phyloP scores from a whole-genome alignment of 371 early-diverging fungal genomes.

The Syncephalastrum sp. region DNA sequence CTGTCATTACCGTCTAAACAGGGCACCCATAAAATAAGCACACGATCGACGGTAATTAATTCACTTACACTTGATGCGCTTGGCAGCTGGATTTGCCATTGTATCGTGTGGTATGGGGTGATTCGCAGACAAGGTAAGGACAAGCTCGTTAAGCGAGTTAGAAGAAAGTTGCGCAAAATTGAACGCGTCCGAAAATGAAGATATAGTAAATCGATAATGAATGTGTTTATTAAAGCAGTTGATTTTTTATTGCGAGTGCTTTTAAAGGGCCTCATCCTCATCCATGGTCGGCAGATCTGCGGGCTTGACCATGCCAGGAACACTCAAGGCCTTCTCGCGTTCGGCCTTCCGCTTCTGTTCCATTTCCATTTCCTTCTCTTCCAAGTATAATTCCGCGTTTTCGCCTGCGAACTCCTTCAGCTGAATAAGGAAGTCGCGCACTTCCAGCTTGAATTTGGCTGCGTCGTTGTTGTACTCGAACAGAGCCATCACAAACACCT shows the following conservation, averaged over 20 bases:
- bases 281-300: conserved; percentile 77
- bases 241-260: background rate
- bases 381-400: conserved; percentile 85
- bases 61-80: no score
- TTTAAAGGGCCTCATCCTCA: conserved; percentile 57
- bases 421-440: conserved; percentile 97
- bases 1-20: no score
- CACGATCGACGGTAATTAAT: no score
- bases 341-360: conserved; percentile 78
- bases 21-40: no score
- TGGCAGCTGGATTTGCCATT: no score
- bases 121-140: no score
- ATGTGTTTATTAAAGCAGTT: conserved; percentile 3
- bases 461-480: conserved; percentile 77
- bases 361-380: conserved; percentile 91
- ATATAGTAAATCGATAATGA: background rate
- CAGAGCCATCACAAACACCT: conserved; percentile 85
- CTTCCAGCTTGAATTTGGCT: conserved; percentile 83
- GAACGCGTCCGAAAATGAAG: no score
- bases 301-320: conserved; percentile 98
- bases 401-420: conserved; percentile 95
- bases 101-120: no score
- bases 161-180: no score
- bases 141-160: no score
- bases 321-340: conserved; percentile 77